Base-by-base conservation (phyloP, 371 early-diverging fungal genomes). In the Blakeslea trispora region DNA sequence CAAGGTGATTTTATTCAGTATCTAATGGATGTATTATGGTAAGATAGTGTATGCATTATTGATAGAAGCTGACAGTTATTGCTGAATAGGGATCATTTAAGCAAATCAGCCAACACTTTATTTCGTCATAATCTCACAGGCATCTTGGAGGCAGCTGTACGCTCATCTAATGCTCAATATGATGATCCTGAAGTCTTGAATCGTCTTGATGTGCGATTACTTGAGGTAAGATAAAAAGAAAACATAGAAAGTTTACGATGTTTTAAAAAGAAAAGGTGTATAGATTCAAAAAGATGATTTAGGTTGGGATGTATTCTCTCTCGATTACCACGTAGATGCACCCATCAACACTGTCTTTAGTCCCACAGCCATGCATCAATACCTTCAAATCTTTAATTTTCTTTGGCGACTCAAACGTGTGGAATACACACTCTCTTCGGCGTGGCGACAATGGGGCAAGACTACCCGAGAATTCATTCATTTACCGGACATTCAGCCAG, bases 1-100 rank as follows among this genome's bases (percentile, higher is more conserved):
- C 94, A 96, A 69, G 98, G 97, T n/a, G 97, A 98, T 63, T 96
- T 97, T 75, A 88, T 94, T 42, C 91, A 92, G 58, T 83, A 85
- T 50, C 69, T 98, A 35, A 88, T 96, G 88, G 93, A 91, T 58
- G 79, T 82, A 18, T 63, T 97, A 37, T 88, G 89, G 88, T 91
- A 81, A 57, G n/a, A n/a, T n/a, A n/a, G n/a, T n/a, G n/a, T n/a
- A n/a, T n/a, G n/a, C n/a, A n/a, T n/a, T n/a, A n/a, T n/a, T n/a
- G n/a, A n/a, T n/a, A n/a, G n/a, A n/a, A n/a, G n/a, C n/a, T n/a
- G n/a, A n/a, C n/a, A n/a, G n/a, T n/a, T n/a, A n/a, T n/a, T n/a
- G n/a, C n/a, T n/a, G n/a, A n/a, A n/a, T n/a, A 81, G 83, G 44
- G 58, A 72, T 17, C 82, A 80, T 22, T 76, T 94, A 22, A 83